Evolutionary conservation across 306 rosid genomes (phyloP).

Genomic region (Cercis canadensis): DNA sequence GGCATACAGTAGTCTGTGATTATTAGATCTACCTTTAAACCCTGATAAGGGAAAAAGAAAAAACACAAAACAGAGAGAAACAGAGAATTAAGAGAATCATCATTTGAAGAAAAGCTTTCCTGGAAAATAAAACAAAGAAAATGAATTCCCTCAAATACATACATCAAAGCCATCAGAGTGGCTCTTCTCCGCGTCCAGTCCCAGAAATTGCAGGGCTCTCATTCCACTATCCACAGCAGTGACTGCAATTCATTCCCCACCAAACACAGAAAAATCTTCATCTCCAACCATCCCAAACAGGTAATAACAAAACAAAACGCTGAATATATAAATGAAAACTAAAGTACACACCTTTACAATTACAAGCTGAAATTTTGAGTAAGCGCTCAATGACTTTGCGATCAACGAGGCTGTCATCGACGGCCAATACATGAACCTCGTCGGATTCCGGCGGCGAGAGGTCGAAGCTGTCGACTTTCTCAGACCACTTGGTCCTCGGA

Average conservation of each 20-base stretch:
- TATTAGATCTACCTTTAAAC: constrained; percentile 90
- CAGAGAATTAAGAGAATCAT: constrained; percentile 23
- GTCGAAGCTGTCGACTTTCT: constrained; percentile 45
- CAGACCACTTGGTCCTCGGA: constrained; percentile 53
- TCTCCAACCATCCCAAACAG: not conserved
- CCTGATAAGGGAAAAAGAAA: constrained; percentile 24
- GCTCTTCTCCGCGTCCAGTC: constrained; percentile 68
- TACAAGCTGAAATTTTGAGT: constrained; percentile 78
- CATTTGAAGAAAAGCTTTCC: not conserved
- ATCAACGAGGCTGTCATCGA: constrained; percentile 91
- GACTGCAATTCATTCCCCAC: constrained; percentile 53
- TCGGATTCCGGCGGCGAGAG: constrained; percentile 44
- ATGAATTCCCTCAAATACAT: constrained; percentile 21
- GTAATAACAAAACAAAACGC: not conserved
- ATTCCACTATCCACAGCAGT: constrained; percentile 95
- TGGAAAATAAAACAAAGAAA: not conserved
- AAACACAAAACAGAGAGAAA: not conserved
- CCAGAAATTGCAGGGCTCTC: constrained; percentile 86
- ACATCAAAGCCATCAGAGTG: constrained; percentile 70
- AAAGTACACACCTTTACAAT: constrained; percentile 55
- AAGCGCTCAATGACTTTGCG: constrained; percentile 87
- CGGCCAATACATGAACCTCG: constrained; percentile 91
- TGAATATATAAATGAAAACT: not conserved
- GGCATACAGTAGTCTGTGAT: constrained; percentile 99
- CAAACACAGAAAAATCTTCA: constrained; percentile 1